These are phyloP conservation scores for Populus hybrid DNA, from an alignment of 441 rosid genomes.

Conservation along the genomic window DNA sequence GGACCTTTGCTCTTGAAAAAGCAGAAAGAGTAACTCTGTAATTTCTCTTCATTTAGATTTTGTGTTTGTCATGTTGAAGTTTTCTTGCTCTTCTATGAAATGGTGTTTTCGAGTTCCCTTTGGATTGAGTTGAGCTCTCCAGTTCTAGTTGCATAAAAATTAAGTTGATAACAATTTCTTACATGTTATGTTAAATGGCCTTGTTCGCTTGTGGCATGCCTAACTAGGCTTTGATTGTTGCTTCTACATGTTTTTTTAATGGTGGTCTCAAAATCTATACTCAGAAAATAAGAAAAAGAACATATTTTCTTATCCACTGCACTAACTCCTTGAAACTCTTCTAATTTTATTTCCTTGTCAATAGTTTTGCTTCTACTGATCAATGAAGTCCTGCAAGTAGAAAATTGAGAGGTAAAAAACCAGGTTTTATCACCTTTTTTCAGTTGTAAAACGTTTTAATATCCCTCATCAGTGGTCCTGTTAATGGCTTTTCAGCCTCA, in stretches of 20 bases:
- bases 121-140: not conserved
- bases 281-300: too few species aligned
- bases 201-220: not conserved
- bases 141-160: not conserved
- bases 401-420: too few species aligned
- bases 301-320: too few species aligned
- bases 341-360: not conserved
- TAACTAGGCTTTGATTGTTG: not conserved
- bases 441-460: too few species aligned
- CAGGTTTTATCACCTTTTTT: too few species aligned
- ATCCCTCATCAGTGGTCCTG: too few species aligned
- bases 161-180: not conserved
- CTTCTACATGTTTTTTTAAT: not conserved
- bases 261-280: too few species aligned
- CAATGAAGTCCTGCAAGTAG: not conserved
- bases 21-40: conserved; percentile 26
- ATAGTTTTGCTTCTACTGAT: not conserved
- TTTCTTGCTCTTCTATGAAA: not conserved
- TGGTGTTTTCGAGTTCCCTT: not conserved
- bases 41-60: not conserved
- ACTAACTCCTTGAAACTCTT: too few species aligned
- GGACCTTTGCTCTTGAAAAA: conserved; percentile 89
- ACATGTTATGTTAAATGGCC: not conserved
- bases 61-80: not conserved
- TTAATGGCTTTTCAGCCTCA: too few species aligned